Evolutionary conservation across 495 filamentous ascomycete species (phyloP).

Genomic region (Penicillium antarcticum): DNA sequence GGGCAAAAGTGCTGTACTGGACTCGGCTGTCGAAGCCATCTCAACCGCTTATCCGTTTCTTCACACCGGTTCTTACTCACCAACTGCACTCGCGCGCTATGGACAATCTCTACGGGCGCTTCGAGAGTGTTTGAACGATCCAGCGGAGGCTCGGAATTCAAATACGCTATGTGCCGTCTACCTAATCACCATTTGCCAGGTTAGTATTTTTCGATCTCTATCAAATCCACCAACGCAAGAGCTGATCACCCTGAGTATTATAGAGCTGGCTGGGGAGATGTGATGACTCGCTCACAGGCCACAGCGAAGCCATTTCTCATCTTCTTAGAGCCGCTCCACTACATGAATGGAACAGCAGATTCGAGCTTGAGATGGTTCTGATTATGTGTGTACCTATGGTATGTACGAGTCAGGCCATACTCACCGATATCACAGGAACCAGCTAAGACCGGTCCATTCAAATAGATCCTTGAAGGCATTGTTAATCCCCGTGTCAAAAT

Average conservation of each 20-base stretch:
- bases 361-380: conserved; percentile 29
- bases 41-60: conserved; percentile 24
- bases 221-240: neutral
- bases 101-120: conserved; percentile 28
- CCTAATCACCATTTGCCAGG: conserved; percentile 40
- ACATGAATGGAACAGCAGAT: conserved; percentile 18
- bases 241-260: neutral
- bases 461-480: conserved; percentile 35
- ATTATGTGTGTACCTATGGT: conserved; percentile 35
- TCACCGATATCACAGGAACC: neutral
- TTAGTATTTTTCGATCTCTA: conserved; percentile 2
- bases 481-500: conserved; percentile 28
- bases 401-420: conserved; percentile 5
- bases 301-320: conserved; percentile 31
- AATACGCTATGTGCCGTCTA: conserved; percentile 43
- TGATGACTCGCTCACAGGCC: conserved; percentile 18
- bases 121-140: conserved; percentile 30
- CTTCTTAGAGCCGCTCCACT: conserved; percentile 25
- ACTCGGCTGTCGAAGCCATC: conserved; percentile 31
- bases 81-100: conserved; percentile 21
- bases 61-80: conserved; percentile 11
- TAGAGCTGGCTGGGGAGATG: conserved; percentile 28
- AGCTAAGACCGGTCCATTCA: neutral
- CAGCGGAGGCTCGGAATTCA: conserved; percentile 21
- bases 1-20: conserved; percentile 32